Conservation (phyloP, 345 rosid species). For the Gossypioides kirkii region DNA sequence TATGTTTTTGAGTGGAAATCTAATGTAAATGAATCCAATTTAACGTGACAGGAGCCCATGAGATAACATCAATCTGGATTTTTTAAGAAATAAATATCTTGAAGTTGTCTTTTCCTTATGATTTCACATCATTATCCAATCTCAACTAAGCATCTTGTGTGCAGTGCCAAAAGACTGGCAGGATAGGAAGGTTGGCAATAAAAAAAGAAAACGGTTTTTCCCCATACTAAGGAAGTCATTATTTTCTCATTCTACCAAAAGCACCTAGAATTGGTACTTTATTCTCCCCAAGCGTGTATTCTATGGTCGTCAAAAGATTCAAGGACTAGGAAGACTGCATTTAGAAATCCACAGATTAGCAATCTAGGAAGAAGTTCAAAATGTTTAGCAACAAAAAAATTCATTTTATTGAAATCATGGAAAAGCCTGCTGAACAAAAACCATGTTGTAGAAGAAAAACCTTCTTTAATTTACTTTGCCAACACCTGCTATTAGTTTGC, state of each 20-base stretch:
- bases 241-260: neutral
- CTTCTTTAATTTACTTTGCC: slow-evolving; percentile 1
- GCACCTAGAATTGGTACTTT: neutral
- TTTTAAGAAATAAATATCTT: neutral
- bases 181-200: neutral
- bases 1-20: neutral
- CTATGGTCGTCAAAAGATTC: neutral
- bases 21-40: neutral
- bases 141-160: neutral
- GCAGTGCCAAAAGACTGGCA: too few species aligned
- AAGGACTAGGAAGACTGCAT: neutral
- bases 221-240: neutral
- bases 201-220: neutral
- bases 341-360: neutral
- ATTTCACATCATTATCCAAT: neutral
- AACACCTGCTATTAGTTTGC: neutral
- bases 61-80: neutral
- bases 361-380: neutral
- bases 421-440: neutral
- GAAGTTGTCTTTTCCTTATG: neutral
- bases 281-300: neutral
- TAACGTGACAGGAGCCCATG: neutral
- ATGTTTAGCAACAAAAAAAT: neutral
- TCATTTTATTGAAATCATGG: neutral
- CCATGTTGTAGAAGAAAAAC: neutral